Evolutionary conservation across 345 rosid species (phyloP), one percentile per base, ranked within the genome.

Genomic region (Iberis pinnata): DNA sequence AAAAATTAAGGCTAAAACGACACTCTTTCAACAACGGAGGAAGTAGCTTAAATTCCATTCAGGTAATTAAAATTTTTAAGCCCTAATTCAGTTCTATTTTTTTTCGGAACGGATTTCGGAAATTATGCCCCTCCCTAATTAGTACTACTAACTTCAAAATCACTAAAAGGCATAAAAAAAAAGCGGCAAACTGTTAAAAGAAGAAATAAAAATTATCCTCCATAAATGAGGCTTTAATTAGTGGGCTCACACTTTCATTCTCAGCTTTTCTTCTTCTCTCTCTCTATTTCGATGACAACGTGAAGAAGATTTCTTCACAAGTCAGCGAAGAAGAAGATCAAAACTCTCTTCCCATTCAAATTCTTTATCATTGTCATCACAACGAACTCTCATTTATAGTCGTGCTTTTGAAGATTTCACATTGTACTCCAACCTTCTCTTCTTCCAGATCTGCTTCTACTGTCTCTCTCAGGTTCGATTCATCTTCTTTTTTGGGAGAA

Each of bases 331-430:
- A n/a, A n/a, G n/a, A 44, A 18, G 1, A 10, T 13, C 8, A 58
- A 44, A 59, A 56, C 29, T 6, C 61, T 64, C 37, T 24, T 57
- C 64, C 64, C 5, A 25, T 65, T 65, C 70, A 57, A 26, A 33
- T 57, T 56, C 58, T 22, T 22, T 29, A 0, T 2, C 69, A 33
- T 48, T 49, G 29, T 32, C 8, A 12, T 42, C 32, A 1, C 4
- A 54, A 32, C 37, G 3, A 13, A 0, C 6, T 53, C 16, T 26
- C 18, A 14, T 1, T 44, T 6, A 0, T 4, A 47, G 42, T 0
- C 18, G 1, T 63, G 9, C 3, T 18, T 36, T 37, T 25, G 15
- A 43, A 35, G 44, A 17, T 33, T 13, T 13, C 8, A 32, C 8
- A 12, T 44, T 18, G 48, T 43, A 6, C n/a, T 37, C 13, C 8